Evolutionary conservation across 2,329 filamentous ascomycete species (phyloP).

Genomic region (Clarireedia homoeocarpa): DNA sequence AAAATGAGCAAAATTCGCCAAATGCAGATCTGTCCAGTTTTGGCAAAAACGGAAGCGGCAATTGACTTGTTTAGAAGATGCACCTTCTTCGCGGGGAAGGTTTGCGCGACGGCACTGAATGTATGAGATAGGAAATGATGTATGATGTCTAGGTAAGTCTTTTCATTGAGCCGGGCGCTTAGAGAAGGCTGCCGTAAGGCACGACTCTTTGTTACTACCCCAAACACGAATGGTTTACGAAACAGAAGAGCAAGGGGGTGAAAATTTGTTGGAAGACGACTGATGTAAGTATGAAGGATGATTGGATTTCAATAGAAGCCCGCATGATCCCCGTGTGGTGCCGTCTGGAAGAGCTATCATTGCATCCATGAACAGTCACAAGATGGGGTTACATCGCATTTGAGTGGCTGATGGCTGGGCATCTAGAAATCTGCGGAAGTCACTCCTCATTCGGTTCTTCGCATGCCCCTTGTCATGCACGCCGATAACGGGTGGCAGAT

Average conservation of each 20-base stretch:
- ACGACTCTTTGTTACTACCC: conserved; percentile 13
- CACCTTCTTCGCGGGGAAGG: conserved; percentile 14
- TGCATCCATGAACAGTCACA: conserved; percentile 1
- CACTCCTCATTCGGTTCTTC: conserved; percentile 13
- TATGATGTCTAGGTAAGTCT: conserved; percentile 14
- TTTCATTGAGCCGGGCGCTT: conserved; percentile 28
- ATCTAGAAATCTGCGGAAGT: neutral
- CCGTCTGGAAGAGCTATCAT: neutral
- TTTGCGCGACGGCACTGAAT: conserved; percentile 24
- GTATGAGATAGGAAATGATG: conserved; percentile 17
- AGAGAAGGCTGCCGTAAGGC: conserved; percentile 29
- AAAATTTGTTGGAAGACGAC: conserved; percentile 14
- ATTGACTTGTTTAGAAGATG: conserved; percentile 21
- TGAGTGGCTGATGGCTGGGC: conserved; percentile 5
- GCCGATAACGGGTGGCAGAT: conserved; percentile 18
- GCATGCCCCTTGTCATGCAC: conserved; percentile 24
- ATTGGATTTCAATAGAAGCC: conserved; percentile 13
- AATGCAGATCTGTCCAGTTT: conserved; percentile 5
- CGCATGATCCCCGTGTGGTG: conserved; percentile 14
- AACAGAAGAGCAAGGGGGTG: conserved; percentile 20
- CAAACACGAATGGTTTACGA: conserved; percentile 14
- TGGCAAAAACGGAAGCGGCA: conserved; percentile 3
- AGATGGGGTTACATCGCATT: conserved; percentile 17
- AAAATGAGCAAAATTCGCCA: neutral
- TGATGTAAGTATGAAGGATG: conserved; percentile 6